phyloP scores from a whole-genome alignment of 2,329 filamentous ascomycete species.

The Incumbomyces lentus region DNA sequence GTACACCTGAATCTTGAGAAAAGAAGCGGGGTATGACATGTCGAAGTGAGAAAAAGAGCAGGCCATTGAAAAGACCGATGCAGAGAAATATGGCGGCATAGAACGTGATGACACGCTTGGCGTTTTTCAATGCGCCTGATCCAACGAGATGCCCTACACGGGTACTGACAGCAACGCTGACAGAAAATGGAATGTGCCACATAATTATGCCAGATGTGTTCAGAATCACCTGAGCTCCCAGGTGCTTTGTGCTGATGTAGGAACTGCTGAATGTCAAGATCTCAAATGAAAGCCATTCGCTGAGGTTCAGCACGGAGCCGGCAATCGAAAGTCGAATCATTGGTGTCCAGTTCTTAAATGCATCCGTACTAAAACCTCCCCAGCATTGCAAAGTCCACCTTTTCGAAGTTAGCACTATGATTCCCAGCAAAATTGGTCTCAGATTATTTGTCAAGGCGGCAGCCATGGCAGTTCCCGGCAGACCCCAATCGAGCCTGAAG shows the following conservation, averaged over 20 bases:
- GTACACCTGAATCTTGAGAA: conserved; percentile 52
- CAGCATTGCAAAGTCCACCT: conserved; percentile 54
- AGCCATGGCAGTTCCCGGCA: conserved; percentile 61
- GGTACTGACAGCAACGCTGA: conserved; percentile 68
- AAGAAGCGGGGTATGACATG: conserved; percentile 59
- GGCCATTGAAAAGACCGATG: conserved; percentile 60
- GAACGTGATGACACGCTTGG: conserved; percentile 41
- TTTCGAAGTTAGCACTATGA: conserved; percentile 35
- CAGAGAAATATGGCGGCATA: conserved; percentile 49
- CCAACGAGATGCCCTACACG: conserved; percentile 75
- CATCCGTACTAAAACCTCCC: conserved; percentile 56
- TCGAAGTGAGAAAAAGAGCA: conserved; percentile 51
- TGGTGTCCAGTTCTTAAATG: conserved; percentile 56
- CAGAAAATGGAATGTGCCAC: conserved; percentile 70
- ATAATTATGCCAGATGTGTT: conserved; percentile 35
- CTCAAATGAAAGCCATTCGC: conserved; percentile 76
- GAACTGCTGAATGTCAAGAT: conserved; percentile 62
- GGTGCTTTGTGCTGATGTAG: conserved; percentile 57
- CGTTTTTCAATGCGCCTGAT: conserved; percentile 61
- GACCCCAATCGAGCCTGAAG: conserved; percentile 43
- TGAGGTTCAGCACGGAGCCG: conserved; percentile 73
- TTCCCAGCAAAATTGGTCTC: conserved; percentile 51
- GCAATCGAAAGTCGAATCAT: conserved; percentile 72
- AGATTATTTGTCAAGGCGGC: conserved; percentile 56
- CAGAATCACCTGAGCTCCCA: conserved; percentile 70